Base-by-base conservation (phyloP, 352 stramenopile genomes). In the Pythium folliculosum region DNA sequence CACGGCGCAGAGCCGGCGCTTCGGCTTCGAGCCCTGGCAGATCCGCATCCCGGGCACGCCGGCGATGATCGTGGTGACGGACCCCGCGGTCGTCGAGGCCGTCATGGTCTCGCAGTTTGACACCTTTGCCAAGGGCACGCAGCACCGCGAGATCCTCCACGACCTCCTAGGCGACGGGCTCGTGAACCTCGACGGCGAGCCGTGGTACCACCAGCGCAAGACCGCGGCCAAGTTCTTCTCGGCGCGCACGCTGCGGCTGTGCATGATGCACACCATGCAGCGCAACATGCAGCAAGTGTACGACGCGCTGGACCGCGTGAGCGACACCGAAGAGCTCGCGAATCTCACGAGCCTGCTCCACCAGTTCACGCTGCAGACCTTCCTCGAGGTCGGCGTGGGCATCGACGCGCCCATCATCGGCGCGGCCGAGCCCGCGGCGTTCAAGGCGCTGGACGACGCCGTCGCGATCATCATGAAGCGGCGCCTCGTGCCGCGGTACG, bases 31-130 rank as follows among this genome's bases (percentile, higher is more conserved):
- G 51, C 52, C 67, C 6, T 81, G 65, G 54, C 17, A 47, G 6
- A 40, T 81, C 21, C 50, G 61, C 22, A 66, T 65, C 22, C 47
- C 64, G 0, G 71, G 71, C 0, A n/a, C 23, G 9, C 51, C 68
- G 8, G 53, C 37, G 10, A 47, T 70, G 7, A 35, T 78, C 57
- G 52, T 81, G 12, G 35, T 75, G 5, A 63, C 47, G 40, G 51
- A 55, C 13, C 64, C 69, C 1, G 53, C 71, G 37, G 32, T 43
- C 4, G 51, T 77, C 53, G 71, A 78, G 51, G 74, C 69, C n/a
- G 64, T 81, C n/a, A 63, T 68, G 17, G 67, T 55, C 44, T 73
- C 60, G 17, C 74, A 81, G 48, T 72, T 77, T 19, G 53, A 71
- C 17, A 49, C 54, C 25, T 81, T 78, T 35, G 37, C 60, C 59